Conservation (phyloP, 2,329 filamentous ascomycete species). For the Trichoderma arundinaceum region DNA sequence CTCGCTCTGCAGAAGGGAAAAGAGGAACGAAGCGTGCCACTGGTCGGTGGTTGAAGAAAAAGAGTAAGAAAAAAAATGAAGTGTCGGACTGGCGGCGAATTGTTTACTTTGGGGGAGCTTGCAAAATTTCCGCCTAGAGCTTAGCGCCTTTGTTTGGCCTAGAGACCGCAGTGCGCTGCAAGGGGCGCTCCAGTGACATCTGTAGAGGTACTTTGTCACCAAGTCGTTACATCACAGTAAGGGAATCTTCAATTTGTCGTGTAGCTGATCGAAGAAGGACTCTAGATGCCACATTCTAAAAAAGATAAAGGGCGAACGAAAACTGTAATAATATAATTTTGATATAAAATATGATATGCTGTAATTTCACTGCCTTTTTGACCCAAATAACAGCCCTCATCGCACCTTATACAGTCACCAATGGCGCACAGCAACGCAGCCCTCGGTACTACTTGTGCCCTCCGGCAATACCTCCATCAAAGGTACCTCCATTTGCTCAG, state of each 20-base stretch:
- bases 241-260: background rate
- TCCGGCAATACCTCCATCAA: background rate
- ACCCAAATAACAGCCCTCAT: background rate
- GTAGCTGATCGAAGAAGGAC: no score
- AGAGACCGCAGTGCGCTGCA: background rate
- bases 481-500: constrained; percentile 8
- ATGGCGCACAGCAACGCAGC: background rate
- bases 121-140: constrained; percentile 18
- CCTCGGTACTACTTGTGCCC: constrained; percentile 22
- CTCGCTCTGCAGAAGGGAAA: background rate
- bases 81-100: constrained; percentile 25
- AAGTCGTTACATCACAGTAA: background rate
- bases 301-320: background rate
- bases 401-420: background rate
- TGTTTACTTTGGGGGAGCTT: constrained; percentile 31
- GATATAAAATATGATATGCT: background rate
- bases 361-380: background rate
- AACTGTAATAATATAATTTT: no score
- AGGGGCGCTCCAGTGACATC: constrained; percentile 9
- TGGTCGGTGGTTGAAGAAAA: background rate
- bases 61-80: background rate
- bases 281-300: no score
- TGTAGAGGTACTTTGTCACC: background rate
- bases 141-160: constrained; percentile 16
- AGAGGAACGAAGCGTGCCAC: background rate